phyloP scores from a whole-genome alignment of 257 asterid species.

The Marsdenia floribunda region DNA sequence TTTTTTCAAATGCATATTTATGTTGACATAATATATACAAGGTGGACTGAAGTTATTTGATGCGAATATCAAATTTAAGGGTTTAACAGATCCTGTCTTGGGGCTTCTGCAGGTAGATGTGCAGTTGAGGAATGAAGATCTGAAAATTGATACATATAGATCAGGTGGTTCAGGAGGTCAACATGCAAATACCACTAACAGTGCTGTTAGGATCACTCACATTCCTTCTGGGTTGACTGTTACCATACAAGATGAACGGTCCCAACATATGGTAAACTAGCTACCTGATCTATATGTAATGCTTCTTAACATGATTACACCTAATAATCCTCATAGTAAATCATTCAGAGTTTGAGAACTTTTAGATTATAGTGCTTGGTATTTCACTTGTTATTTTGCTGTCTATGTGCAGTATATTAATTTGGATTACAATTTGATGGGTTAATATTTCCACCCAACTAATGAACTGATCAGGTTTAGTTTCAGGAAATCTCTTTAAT shows the following conservation, averaged over 20 bases:
- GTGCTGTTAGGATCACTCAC: slow-evolving; percentile 96
- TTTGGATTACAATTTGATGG: background rate
- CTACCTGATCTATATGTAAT: slow-evolving; percentile 9
- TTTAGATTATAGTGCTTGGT: background rate
- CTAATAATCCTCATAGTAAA: background rate
- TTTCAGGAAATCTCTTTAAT: background rate
- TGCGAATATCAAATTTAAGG: background rate
- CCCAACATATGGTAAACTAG: slow-evolving; percentile 74
- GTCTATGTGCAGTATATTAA: background rate
- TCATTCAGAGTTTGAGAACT: background rate
- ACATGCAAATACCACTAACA: slow-evolving; percentile 86
- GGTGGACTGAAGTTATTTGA: slow-evolving; percentile 7
- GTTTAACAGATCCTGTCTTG: background rate
- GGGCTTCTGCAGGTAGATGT: slow-evolving; percentile 70
- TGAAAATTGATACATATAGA: slow-evolving; percentile 84
- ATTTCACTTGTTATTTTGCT: background rate
- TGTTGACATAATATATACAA: background rate
- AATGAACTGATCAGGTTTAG: background rate
- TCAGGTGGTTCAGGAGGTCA: slow-evolving; percentile 99
- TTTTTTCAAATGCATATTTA: background rate
- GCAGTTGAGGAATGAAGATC: slow-evolving; percentile 69
- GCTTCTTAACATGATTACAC: background rate
- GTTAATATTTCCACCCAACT: background rate
- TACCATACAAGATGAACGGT: slow-evolving; percentile 91
- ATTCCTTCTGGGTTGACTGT: slow-evolving; percentile 76